These are phyloP conservation scores for Hemileccinum rubropunctum DNA, from an alignment of 768 basidiomycete species.

Conservation along the genomic window DNA sequence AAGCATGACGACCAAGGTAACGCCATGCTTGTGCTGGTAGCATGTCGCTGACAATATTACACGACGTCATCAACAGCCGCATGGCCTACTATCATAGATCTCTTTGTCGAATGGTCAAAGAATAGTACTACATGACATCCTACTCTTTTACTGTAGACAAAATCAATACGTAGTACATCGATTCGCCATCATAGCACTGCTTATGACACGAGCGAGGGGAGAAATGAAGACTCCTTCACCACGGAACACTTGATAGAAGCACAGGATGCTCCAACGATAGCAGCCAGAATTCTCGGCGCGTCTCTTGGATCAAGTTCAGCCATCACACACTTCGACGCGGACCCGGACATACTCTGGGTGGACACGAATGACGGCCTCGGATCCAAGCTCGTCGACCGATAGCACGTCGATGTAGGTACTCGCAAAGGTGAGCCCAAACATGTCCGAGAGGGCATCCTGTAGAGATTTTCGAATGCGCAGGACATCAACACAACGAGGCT, in stretches of 20 bases:
- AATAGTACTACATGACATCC: constrained; percentile 16
- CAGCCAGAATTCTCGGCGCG: constrained; percentile 23
- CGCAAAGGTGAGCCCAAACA: constrained; percentile 53
- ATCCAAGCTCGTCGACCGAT: constrained; percentile 37
- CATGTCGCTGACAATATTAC: too few species aligned
- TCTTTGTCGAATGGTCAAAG: constrained; percentile 72
- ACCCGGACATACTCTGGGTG: constrained; percentile 14
- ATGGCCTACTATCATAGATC: constrained; percentile 87
- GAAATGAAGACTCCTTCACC: constrained; percentile 30
- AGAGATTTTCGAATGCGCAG: constrained; percentile 52
- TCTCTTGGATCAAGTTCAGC: constrained; percentile 18
- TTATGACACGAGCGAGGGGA: constrained; percentile 27
- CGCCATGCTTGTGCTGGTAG: constrained; percentile 18
- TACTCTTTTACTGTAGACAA: too few species aligned
- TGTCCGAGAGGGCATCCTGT: constrained; percentile 51
- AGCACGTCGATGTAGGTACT: constrained; percentile 58
- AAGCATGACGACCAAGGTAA: constrained; percentile 77
- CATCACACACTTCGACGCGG: background rate
- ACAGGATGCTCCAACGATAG: constrained; percentile 21
- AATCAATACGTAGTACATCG: too few species aligned
- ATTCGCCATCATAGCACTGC: too few species aligned
- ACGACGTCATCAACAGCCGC: constrained; percentile 52
- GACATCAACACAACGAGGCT: constrained; percentile 34
- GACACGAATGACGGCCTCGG: constrained; percentile 25
- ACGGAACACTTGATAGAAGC: constrained; percentile 23